phyloP scores from a whole-genome alignment of 306 rosid species.

The Corylus heterophylla region DNA sequence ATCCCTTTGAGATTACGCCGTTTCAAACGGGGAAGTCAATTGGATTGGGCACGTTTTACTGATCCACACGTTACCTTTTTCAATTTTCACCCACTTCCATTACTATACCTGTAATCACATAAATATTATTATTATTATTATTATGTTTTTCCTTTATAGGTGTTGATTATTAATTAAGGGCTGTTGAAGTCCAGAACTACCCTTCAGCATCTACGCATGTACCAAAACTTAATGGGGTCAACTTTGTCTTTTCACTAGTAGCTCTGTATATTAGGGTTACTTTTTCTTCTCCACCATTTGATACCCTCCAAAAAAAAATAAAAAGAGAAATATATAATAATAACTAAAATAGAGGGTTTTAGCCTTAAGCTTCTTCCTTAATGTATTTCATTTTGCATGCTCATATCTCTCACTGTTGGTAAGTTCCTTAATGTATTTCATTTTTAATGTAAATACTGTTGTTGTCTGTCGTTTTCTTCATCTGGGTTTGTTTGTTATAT shows the following conservation, averaged over 20 bases:
- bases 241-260: slow-evolving; percentile 5
- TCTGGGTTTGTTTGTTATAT: slow-evolving; percentile 39
- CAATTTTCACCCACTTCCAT: background rate
- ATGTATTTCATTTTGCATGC: slow-evolving; percentile 40
- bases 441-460: background rate
- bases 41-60: slow-evolving; percentile 11
- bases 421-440: slow-evolving; percentile 17
- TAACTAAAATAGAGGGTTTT: slow-evolving; percentile 29
- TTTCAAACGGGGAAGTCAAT: slow-evolving; percentile 24
- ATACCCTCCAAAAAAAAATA: slow-evolving; percentile 22
- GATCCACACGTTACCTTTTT: slow-evolving; percentile 3
- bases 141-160: background rate
- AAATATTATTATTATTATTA: background rate
- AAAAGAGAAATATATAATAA: background rate
- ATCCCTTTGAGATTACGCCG: slow-evolving; percentile 10
- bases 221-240: slow-evolving; percentile 15
- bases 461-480: slow-evolving; percentile 42
- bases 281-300: slow-evolving; percentile 30
- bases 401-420: slow-evolving; percentile 39
- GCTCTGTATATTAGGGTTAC: slow-evolving; percentile 33
- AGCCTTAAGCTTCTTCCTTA: slow-evolving; percentile 40
- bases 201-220: slow-evolving; percentile 16
- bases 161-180: background rate
- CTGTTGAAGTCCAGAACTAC: slow-evolving; percentile 16
- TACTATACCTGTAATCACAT: background rate